These are phyloP conservation scores for Sugiyamaella marilandica DNA, from an alignment of 805 yeast species.

Conservation along the genomic window DNA sequence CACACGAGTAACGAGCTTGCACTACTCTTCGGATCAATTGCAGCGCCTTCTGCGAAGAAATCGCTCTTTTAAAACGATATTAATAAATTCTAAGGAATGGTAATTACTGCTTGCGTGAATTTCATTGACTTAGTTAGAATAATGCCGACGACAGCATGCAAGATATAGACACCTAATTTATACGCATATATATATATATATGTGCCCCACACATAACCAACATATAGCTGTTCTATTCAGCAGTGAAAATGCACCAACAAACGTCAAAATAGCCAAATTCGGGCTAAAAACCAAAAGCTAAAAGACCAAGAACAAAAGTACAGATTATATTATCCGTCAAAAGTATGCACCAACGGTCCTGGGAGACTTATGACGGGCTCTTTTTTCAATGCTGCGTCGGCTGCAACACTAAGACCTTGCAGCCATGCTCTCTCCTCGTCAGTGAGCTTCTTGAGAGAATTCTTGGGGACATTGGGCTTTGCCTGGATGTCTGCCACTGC, in stretches of 20 bases:
- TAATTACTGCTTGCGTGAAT: no score
- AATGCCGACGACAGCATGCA: no score
- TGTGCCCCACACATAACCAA: neutral
- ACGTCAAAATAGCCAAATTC: neutral
- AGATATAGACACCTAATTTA: no score
- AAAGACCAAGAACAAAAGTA: neutral
- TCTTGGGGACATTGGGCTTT: neutral
- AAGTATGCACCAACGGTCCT: conserved; percentile 17
- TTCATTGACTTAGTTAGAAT: no score
- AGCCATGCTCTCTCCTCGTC: conserved; percentile 16
- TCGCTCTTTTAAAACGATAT: no score
- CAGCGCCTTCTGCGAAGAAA: no score
- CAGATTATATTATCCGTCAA: neutral
- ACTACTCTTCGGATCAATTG: no score
- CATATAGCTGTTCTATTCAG: no score
- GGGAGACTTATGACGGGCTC: conserved; percentile 17
- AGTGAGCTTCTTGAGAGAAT: conserved; percentile 6
- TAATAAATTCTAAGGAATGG: no score
- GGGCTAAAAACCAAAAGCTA: no score
- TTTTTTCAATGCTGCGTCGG: conserved; percentile 14
- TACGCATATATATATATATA: neutral
- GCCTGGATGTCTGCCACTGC: neutral
- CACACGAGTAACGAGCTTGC: no score
- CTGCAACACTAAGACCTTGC: conserved; percentile 12
- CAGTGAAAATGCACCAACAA: no score